These are phyloP conservation scores for Emmonsiellopsis sp. DNA, from an alignment of 2,329 filamentous ascomycete genomes.

Conservation along the genomic window DNA sequence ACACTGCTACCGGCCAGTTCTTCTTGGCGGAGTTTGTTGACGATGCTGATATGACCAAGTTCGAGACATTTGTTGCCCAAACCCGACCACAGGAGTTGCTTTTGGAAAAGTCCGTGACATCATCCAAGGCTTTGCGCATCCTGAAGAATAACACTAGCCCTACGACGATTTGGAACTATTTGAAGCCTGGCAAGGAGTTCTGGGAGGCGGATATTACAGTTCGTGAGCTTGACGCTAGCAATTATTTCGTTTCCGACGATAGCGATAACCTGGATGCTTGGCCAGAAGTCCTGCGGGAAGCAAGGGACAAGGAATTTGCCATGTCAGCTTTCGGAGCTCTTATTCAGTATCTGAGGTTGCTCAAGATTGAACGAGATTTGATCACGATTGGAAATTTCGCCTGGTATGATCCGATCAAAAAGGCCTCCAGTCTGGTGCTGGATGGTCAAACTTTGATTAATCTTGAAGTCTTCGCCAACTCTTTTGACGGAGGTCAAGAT, in stretches of 20 bases:
- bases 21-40: slow-evolving; percentile 87
- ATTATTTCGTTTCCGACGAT: slow-evolving; percentile 63
- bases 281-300: slow-evolving; percentile 65
- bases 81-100: slow-evolving; percentile 80
- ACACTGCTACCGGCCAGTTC: slow-evolving; percentile 93
- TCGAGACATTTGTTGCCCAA: slow-evolving; percentile 93
- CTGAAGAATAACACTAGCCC: slow-evolving; percentile 92
- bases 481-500: slow-evolving; percentile 71
- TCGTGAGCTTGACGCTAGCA: slow-evolving; percentile 68
- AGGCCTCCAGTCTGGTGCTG: slow-evolving; percentile 77
- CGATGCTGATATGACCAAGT: slow-evolving; percentile 87
- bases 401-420: slow-evolving; percentile 87
- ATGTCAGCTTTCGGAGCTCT: slow-evolving; percentile 91
- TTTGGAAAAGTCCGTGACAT: slow-evolving; percentile 77
- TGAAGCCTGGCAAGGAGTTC: slow-evolving; percentile 82
- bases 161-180: slow-evolving; percentile 88
- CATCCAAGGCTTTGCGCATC: slow-evolving; percentile 81
- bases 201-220: slow-evolving; percentile 77
- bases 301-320: slow-evolving; percentile 66
- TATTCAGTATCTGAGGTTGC: slow-evolving; percentile 71
- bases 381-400: slow-evolving; percentile 85
- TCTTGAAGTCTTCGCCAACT: slow-evolving; percentile 93
- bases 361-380: slow-evolving; percentile 83
- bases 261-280: slow-evolving; percentile 57
- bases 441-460: slow-evolving; percentile 97